These are phyloP conservation scores for Rhodotorula taiwanensis DNA, from an alignment of 768 basidiomycete genomes.

Conservation along the genomic window DNA sequence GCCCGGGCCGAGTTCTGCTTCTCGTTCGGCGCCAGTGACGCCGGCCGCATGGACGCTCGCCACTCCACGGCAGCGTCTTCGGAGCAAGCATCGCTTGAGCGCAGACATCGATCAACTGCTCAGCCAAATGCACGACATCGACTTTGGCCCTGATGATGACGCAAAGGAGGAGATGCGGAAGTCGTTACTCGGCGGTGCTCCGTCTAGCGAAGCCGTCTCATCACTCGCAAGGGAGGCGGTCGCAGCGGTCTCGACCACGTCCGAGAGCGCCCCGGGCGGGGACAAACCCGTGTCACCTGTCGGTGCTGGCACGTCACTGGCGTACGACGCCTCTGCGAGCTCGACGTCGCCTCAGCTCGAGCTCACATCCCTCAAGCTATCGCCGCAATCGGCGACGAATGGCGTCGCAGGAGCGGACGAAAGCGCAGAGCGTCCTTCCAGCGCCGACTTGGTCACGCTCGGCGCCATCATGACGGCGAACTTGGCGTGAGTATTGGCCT, in stretches of 20 bases:
- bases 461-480: slow-evolving; percentile 14
- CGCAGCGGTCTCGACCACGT: neutral
- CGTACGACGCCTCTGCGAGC: neutral
- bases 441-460: slow-evolving; percentile 5
- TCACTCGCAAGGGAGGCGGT: neutral
- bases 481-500: neutral
- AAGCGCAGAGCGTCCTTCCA: neutral
- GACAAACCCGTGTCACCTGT: neutral
- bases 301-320: slow-evolving; percentile 3
- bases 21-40: slow-evolving; percentile 32
- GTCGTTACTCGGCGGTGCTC: neutral
- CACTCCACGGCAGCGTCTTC: neutral
- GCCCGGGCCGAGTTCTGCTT: slow-evolving; percentile 2
- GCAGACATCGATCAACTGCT: slow-evolving; percentile 31
- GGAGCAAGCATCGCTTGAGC: slow-evolving; percentile 12
- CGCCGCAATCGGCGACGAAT: neutral
- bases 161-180: neutral
- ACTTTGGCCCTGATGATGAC: slow-evolving; percentile 16
- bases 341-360: neutral
- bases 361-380: neutral
- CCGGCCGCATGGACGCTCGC: slow-evolving; percentile 24
- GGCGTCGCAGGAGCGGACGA: neutral
- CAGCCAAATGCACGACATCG: slow-evolving; percentile 31
- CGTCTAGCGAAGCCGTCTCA: neutral
- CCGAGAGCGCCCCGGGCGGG: neutral